phyloP scores from a whole-genome alignment of 2,329 filamentous ascomycete species.

The Bipolaris oryzae region DNA sequence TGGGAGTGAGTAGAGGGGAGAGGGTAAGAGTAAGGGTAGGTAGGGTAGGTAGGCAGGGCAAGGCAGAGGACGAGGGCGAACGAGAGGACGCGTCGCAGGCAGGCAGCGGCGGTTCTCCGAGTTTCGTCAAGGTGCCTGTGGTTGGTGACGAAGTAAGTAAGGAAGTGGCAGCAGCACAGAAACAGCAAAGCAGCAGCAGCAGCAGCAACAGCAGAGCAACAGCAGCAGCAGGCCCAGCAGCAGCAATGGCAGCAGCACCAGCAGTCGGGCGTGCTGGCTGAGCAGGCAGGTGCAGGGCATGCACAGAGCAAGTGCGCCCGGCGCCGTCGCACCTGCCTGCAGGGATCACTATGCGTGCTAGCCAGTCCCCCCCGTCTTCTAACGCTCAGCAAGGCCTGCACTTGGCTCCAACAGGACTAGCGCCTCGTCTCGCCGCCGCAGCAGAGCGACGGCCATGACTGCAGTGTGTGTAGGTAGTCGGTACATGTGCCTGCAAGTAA shows the following conservation, averaged over 20 bases:
- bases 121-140: neutral
- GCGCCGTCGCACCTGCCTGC: conserved; percentile 4
- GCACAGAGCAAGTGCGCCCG: conserved; percentile 2
- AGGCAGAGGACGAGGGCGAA: neutral
- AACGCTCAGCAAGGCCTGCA: neutral
- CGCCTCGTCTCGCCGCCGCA: neutral
- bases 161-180: neutral
- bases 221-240: neutral
- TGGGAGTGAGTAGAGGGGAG: neutral
- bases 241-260: neutral
- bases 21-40: neutral
- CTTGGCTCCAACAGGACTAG: too few relatives aligned
- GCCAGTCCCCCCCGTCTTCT: conserved; percentile 2
- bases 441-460: too few relatives aligned
- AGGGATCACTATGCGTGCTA: conserved; percentile 4
- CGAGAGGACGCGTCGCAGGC: neutral
- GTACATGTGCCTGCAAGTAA: too few relatives aligned
- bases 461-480: too few relatives aligned
- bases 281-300: neutral
- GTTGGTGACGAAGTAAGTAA: too few relatives aligned
- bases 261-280: neutral
- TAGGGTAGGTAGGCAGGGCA: too few relatives aligned
- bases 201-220: neutral
- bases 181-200: neutral
- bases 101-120: neutral